Base-by-base conservation (phyloP, 805 yeast genomes). In the Pichia manshurica region DNA sequence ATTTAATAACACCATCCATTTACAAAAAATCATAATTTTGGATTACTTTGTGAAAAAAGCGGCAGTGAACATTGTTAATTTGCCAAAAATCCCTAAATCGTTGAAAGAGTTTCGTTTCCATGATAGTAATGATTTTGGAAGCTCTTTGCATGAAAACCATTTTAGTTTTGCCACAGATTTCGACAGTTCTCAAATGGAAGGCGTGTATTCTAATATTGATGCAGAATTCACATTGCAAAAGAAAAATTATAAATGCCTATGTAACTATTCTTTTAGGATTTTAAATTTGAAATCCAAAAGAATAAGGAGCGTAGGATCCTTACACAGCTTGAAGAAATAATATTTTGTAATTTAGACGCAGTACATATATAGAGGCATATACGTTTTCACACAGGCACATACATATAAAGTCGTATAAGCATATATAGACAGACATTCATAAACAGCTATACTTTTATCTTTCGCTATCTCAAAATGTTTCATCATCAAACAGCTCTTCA, bases 401-500 rank as follows among this genome's bases (percentile, higher is more conserved):
- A 25, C 10, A 8, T 10, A 25, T 10, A 25, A 25, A 25, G 7
- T 25, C 10, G 10, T 25, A 25, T 25, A 25, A 25, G 29, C 29
- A 25, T 25, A 7, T 10, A 25, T 8, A 8, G 10, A 25, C 29
- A 10, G 10, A 10, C 29, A 25, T 25, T 10, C n/a, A n/a, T n/a
- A n/a, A n/a, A n/a, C n/a, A n/a, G n/a, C n/a, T n/a, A n/a, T n/a
- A n/a, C n/a, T n/a, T 15, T 15, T 8, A 35, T 9, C 20, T 35
- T 35, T 35, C 20, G 10, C 4, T 10, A 8, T 16, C 10, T 46
- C 17, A 47, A 21, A 47, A 47, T 9, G 50, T 47, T 47, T 47
- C 50, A 44, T 47, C 50, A 39, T 47, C 50, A 39, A 47, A 39
- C 13, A 47, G 16, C 19, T 47, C 50, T 13, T 38, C 40, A 19